phyloP scores from a whole-genome alignment of 495 filamentous ascomycete species.

The Aspergillus kassunensis region DNA sequence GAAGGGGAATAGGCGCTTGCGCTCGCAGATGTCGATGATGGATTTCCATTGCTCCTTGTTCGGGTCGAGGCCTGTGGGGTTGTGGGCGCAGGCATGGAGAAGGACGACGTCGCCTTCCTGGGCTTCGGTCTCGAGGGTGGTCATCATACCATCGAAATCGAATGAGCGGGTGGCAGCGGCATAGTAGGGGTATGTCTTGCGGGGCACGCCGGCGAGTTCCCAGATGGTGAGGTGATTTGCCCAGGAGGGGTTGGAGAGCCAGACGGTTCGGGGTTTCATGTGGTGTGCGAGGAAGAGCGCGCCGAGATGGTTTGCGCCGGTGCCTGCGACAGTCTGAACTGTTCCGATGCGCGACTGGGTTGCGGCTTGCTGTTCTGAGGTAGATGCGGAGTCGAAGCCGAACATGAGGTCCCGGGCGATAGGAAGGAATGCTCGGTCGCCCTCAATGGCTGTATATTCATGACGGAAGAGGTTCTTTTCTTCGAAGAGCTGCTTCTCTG shows the following conservation, averaged over 20 bases:
- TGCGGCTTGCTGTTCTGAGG: slow-evolving; percentile 21
- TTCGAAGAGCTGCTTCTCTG: slow-evolving; percentile 36
- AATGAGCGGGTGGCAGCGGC: slow-evolving; percentile 40
- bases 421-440: slow-evolving; percentile 39
- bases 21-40: slow-evolving; percentile 47
- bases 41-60: slow-evolving; percentile 50
- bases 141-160: slow-evolving; percentile 45
- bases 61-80: slow-evolving; percentile 53
- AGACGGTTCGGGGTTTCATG: slow-evolving; percentile 44
- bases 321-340: slow-evolving; percentile 83
- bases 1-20: slow-evolving; percentile 51
- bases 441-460: slow-evolving; percentile 48
- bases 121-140: slow-evolving; percentile 40
- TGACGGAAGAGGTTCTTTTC: slow-evolving; percentile 41
- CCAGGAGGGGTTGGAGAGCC: slow-evolving; percentile 49
- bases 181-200: slow-evolving; percentile 50
- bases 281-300: slow-evolving; percentile 71
- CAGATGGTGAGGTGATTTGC: slow-evolving; percentile 48
- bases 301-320: slow-evolving; percentile 84
- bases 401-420: slow-evolving; percentile 47
- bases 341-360: slow-evolving; percentile 38
- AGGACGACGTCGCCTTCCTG: slow-evolving; percentile 43
- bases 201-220: slow-evolving; percentile 40
- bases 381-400: slow-evolving; percentile 33
- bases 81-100: slow-evolving; percentile 54